Conservation (phyloP, 805 yeast genomes). For the Pichia paraexigua region DNA sequence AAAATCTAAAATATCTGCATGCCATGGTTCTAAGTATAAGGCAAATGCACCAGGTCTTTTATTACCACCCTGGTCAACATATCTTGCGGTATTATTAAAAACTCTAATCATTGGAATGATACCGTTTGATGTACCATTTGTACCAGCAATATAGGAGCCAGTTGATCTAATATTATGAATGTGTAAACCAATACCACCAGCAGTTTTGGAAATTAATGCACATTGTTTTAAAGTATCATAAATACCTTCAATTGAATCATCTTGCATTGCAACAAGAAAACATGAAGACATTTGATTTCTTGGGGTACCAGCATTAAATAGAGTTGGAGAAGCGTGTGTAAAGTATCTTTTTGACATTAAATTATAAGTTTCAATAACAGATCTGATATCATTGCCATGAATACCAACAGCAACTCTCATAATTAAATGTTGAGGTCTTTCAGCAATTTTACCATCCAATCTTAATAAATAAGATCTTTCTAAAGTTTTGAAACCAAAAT, state of each 20-base stretch:
- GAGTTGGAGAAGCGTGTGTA: slow-evolving; percentile 57
- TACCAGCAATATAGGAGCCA: slow-evolving; percentile 55
- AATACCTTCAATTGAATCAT: slow-evolving; percentile 56
- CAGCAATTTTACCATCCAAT: slow-evolving; percentile 49
- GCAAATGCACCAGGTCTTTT: slow-evolving; percentile 62
- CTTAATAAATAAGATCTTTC: slow-evolving; percentile 51
- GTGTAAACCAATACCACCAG: slow-evolving; percentile 59
- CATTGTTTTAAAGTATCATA: slow-evolving; percentile 53
- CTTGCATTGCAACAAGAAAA: slow-evolving; percentile 56
- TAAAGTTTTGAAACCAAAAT: slow-evolving; percentile 54
- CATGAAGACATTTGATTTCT: slow-evolving; percentile 55
- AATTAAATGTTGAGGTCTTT: slow-evolving; percentile 53
- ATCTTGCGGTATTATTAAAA: slow-evolving; percentile 55
- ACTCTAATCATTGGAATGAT: slow-evolving; percentile 57
- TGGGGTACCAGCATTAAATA: slow-evolving; percentile 57
- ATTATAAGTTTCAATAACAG: slow-evolving; percentile 49
- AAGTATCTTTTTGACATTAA: slow-evolving; percentile 51
- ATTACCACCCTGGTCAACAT: slow-evolving; percentile 61
- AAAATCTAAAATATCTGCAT: slow-evolving; percentile 50
- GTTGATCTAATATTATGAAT: slow-evolving; percentile 52
- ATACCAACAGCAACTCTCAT: slow-evolving; percentile 59
- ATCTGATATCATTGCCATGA: slow-evolving; percentile 45
- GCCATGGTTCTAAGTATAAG: slow-evolving; percentile 57
- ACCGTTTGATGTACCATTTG: slow-evolving; percentile 57
- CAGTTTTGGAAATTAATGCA: slow-evolving; percentile 54